phyloP scores from a whole-genome alignment of 1,284 basidiomycete species.

The Nidula niveotomentosa region DNA sequence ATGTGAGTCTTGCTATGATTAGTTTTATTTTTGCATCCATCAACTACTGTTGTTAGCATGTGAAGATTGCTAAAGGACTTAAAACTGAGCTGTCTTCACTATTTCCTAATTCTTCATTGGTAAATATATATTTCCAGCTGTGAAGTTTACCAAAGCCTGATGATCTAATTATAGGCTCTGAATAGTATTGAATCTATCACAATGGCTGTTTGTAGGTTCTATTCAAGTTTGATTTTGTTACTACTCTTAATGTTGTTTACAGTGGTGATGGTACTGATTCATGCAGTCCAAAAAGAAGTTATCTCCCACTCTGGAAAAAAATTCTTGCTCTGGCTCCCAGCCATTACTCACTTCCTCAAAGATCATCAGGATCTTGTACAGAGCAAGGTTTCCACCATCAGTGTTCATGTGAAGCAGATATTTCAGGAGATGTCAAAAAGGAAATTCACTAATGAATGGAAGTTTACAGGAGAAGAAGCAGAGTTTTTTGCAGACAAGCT shows the following conservation, averaged over 20 bases:
- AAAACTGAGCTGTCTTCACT: background rate
- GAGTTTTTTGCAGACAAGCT: background rate
- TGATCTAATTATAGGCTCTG: background rate
- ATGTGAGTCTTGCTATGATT: background rate
- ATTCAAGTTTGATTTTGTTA: background rate
- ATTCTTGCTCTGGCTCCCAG: background rate
- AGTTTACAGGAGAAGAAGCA: background rate
- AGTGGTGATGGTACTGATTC: background rate
- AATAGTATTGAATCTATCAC: background rate
- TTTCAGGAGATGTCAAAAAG: background rate
- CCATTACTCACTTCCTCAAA: background rate
- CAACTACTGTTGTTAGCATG: background rate
- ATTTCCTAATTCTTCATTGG: background rate
- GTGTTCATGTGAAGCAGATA: background rate
- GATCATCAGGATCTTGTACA: background rate
- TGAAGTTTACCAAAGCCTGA: background rate
- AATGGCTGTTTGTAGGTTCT: background rate
- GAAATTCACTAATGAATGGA: background rate
- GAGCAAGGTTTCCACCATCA: background rate
- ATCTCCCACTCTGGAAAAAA: background rate
- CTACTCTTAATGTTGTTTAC: background rate
- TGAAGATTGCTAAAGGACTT: background rate
- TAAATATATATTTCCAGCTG: background rate
- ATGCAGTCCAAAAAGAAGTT: background rate
- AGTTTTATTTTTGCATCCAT: background rate